phyloP scores from a whole-genome alignment of 139 green algal species.

The Ettlia oleoabundans region DNA sequence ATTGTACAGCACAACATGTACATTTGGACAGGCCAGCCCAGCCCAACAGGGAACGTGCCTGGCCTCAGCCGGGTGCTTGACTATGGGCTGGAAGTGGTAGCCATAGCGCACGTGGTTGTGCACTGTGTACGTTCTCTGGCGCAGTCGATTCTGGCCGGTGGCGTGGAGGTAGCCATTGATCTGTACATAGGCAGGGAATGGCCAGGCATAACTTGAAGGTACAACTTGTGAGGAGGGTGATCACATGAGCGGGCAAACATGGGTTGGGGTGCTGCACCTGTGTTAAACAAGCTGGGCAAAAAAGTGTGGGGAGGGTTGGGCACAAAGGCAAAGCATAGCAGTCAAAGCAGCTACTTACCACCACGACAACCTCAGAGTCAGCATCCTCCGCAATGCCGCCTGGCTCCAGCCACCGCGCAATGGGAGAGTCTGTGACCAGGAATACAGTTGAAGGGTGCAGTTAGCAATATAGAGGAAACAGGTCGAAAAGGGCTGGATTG shows the following conservation, averaged over 20 bases:
- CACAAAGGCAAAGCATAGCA: not conserved
- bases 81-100: constrained; percentile 54
- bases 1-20: no score
- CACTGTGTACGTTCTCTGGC: constrained; percentile 58
- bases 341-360: no score
- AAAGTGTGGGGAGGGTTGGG: not conserved
- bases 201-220: not conserved
- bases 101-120: constrained; percentile 53
- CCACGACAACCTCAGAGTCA: constrained; percentile 65
- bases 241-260: not conserved
- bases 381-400: constrained; percentile 50
- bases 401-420: constrained; percentile 35
- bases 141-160: constrained; percentile 54
- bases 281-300: no score
- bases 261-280: no score
- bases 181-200: constrained; percentile 42
- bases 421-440: constrained; percentile 10
- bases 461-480: not conserved
- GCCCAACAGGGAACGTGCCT: not conserved
- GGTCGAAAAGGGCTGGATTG: not conserved
- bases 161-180: constrained; percentile 60
- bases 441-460: not conserved
- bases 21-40: no score
- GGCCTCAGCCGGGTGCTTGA: constrained; percentile 45
- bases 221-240: no score